These are phyloP conservation scores for Talaromyces funiculosus DNA, from an alignment of 2,329 filamentous ascomycete genomes.

Conservation along the genomic window DNA sequence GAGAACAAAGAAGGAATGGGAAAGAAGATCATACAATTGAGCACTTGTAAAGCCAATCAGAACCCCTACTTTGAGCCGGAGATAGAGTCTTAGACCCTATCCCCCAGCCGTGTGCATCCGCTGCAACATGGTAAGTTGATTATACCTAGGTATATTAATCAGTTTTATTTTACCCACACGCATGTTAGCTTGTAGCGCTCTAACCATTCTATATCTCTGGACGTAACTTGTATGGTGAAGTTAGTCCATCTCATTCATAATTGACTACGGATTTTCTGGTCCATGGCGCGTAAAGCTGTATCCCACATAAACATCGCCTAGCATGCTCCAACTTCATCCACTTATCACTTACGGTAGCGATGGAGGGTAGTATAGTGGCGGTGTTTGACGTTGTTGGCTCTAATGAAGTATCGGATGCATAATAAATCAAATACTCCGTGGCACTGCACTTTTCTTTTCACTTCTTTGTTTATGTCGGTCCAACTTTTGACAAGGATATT, in stretches of 20 bases:
- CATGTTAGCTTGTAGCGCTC: no score
- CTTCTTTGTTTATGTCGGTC: not conserved
- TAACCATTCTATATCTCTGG: no score
- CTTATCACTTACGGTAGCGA: not conserved
- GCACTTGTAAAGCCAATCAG: not conserved
- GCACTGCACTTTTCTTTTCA: not conserved
- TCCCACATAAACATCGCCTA: not conserved
- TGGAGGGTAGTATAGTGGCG: not conserved
- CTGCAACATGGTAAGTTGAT: no score
- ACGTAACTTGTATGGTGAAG: no score
- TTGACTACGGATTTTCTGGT: not conserved
- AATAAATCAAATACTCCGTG: not conserved
- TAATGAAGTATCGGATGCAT: not conserved
- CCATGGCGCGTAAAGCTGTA: not conserved
- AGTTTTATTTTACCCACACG: no score
- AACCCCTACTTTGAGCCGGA: not conserved
- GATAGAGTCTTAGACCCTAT: slow-evolving; percentile 5
- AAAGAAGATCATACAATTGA: not conserved
- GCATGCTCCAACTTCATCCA: not conserved
- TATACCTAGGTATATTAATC: no score
- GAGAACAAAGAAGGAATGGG: not conserved
- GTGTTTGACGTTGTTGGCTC: not conserved
- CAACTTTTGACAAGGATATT: not conserved
- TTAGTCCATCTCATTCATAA: not conserved
- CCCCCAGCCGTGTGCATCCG: not conserved